Evolutionary conservation across 2,329 filamentous ascomycete species (phyloP).

Genomic region (Penicillium rolfsii): DNA sequence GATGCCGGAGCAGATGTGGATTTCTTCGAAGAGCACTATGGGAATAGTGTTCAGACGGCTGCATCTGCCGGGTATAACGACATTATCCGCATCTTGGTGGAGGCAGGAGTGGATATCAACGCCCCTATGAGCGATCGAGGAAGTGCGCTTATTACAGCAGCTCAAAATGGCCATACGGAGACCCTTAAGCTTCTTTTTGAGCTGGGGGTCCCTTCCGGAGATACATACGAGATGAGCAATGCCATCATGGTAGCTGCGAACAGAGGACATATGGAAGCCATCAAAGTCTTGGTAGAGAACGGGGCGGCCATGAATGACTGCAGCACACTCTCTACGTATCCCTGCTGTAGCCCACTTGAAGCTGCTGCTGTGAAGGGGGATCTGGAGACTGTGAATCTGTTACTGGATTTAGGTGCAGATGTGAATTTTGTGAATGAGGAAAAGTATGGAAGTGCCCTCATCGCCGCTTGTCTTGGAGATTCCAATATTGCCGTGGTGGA

Average conservation of each 20-base stretch:
- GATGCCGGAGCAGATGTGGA: neutral
- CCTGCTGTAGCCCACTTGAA: neutral
- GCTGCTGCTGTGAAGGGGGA: neutral
- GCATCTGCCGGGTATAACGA: neutral
- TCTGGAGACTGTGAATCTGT: neutral
- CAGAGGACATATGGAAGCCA: neutral
- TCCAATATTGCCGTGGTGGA: neutral
- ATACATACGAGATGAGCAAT: neutral
- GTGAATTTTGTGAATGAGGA: neutral
- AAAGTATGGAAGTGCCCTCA: neutral
- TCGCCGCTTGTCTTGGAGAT: slow-evolving; percentile 1
- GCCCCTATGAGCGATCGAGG: neutral
- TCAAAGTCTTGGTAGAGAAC: neutral
- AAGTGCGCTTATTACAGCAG: neutral
- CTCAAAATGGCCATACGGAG: neutral
- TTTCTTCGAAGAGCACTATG: slow-evolving; percentile 1
- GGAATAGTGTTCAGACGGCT: neutral
- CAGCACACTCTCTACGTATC: neutral
- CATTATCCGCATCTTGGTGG: neutral
- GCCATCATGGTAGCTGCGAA: slow-evolving; percentile 1
- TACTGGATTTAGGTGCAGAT: neutral
- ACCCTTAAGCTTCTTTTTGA: neutral
- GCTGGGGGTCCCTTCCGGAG: neutral
- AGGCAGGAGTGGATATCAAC: neutral
- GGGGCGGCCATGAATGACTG: neutral